Percentiles rank a stretch among this genome's conserved stretches.
These are phyloP conservation scores for Plenodomus tracheiphilus DNA, from an alignment of 2,329 filamentous ascomycete species.

Conservation along the genomic window DNA sequence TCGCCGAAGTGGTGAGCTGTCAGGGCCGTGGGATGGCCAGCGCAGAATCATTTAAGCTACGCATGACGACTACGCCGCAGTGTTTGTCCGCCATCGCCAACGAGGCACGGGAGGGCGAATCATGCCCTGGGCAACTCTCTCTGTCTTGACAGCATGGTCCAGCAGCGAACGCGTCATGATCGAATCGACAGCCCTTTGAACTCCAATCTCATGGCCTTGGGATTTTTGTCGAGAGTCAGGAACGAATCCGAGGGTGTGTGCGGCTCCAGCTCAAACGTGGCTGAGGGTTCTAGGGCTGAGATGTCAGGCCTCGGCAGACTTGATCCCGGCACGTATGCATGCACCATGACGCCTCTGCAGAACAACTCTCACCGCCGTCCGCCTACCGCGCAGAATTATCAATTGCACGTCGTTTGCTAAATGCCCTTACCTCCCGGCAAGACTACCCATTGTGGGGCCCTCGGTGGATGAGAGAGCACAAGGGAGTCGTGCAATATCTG, in stretches of 20 bases:
- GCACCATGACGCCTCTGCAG: slow-evolving; percentile 30
- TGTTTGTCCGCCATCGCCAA: slow-evolving; percentile 1
- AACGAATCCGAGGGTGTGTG: slow-evolving; percentile 29
- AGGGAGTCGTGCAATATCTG: slow-evolving; percentile 6
- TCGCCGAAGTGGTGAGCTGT: slow-evolving; percentile 28
- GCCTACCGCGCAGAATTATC: background rate
- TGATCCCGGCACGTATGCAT: slow-evolving; percentile 1
- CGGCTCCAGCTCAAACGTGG: slow-evolving; percentile 32
- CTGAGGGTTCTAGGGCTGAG: slow-evolving; percentile 27
- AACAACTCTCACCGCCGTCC: slow-evolving; percentile 2
- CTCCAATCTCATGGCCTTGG: slow-evolving; percentile 8
- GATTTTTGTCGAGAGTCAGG: slow-evolving; percentile 27
- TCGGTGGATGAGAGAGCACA: slow-evolving; percentile 1
- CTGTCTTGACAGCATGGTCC: background rate
- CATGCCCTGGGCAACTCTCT: background rate
- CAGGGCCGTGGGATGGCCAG: slow-evolving; percentile 23
- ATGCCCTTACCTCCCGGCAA: background rate
- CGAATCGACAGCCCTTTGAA: background rate
- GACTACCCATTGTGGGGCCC: background rate
- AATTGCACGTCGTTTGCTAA: background rate
- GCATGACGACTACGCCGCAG: slow-evolving; percentile 14
- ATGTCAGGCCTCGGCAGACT: background rate
- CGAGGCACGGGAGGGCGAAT: slow-evolving; percentile 8
- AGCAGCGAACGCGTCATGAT: slow-evolving; percentile 8
- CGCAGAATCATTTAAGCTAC: slow-evolving; percentile 17